A percentile compares a stretch with the other conserved stretches of the same genome.
These are phyloP conservation scores for Nicotiana tomentosiformis DNA, from an alignment of 257 asterid species.

Conservation along the genomic window DNA sequence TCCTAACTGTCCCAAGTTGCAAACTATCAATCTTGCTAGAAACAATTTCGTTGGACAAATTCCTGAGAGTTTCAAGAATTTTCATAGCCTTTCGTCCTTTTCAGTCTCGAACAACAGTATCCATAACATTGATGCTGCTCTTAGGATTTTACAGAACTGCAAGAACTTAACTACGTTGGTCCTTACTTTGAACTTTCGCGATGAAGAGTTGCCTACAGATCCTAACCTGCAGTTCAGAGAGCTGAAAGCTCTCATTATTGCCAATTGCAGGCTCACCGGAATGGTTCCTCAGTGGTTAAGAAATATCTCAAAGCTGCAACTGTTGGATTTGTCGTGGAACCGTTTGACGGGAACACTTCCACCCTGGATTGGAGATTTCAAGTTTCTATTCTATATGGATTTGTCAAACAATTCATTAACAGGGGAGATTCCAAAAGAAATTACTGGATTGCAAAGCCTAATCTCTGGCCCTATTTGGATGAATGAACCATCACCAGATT, in stretches of 20 bases:
- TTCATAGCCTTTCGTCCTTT: slow-evolving; percentile 45
- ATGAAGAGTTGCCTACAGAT: slow-evolving; percentile 47
- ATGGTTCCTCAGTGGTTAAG: slow-evolving; percentile 61
- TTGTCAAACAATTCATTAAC: slow-evolving; percentile 63
- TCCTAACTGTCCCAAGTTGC: slow-evolving; percentile 44
- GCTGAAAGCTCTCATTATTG: slow-evolving; percentile 58
- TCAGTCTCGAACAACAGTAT: slow-evolving; percentile 66
- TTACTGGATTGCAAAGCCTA: slow-evolving; percentile 46
- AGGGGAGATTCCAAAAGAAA: slow-evolving; percentile 58
- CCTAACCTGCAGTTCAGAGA: slow-evolving; percentile 37
- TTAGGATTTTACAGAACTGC: slow-evolving; percentile 56
- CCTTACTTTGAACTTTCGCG: slow-evolving; percentile 51
- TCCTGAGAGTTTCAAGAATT: slow-evolving; percentile 65
- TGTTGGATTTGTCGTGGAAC: slow-evolving; percentile 78
- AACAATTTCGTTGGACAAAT: slow-evolving; percentile 50
- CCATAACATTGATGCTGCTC: slow-evolving; percentile 44
- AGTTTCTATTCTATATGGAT: slow-evolving; percentile 64
- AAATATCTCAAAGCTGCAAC: slow-evolving; percentile 37
- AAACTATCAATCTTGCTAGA: slow-evolving; percentile 49
- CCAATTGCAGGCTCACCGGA: slow-evolving; percentile 71
- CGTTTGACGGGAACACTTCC: slow-evolving; percentile 55
- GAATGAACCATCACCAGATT: slow-evolving; percentile 43
- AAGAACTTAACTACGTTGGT: slow-evolving; percentile 55
- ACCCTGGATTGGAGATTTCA: slow-evolving; percentile 58
- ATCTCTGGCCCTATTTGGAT: slow-evolving; percentile 26